Conservation (phyloP, 306 rosid genomes). For the Pterocarpus macrocarpus region DNA sequence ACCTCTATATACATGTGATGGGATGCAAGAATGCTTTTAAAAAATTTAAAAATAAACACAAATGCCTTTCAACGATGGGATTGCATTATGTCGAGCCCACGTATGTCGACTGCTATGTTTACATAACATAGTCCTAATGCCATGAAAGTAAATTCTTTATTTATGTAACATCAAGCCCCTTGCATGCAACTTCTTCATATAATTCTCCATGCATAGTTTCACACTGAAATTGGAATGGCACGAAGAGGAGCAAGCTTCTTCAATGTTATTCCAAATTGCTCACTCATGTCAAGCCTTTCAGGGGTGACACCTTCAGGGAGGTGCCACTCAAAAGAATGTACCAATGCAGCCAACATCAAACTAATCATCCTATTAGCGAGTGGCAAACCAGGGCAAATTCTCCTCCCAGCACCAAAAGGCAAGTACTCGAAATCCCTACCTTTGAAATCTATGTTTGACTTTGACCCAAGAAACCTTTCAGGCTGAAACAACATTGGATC, state of each 20-base stretch:
- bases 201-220: background rate
- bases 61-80: no score
- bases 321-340: slow-evolving; percentile 66
- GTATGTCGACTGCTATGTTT: no score
- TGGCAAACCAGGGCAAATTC: slow-evolving; percentile 73
- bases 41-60: no score
- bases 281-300: slow-evolving; percentile 60
- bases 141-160: no score
- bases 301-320: slow-evolving; percentile 58
- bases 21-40: no score
- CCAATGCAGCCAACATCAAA: slow-evolving; percentile 58
- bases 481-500: slow-evolving; percentile 57
- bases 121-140: no score
- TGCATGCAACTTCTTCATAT: no score
- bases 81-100: no score
- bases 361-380: slow-evolving; percentile 64
- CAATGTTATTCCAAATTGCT: slow-evolving; percentile 67
- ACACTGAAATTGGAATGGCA: slow-evolving; percentile 48
- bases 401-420: slow-evolving; percentile 72
- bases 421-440: slow-evolving; percentile 65
- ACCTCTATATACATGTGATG: no score
- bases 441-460: slow-evolving; percentile 49
- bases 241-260: slow-evolving; percentile 64
- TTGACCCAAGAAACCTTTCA: slow-evolving; percentile 55
- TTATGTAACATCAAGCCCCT: no score